A percentile compares a stretch with the other conserved stretches of the same genome.
Evolutionary conservation across 2,329 filamentous ascomycete genomes (phyloP).

Genomic region (Lecanicillium sp.): DNA sequence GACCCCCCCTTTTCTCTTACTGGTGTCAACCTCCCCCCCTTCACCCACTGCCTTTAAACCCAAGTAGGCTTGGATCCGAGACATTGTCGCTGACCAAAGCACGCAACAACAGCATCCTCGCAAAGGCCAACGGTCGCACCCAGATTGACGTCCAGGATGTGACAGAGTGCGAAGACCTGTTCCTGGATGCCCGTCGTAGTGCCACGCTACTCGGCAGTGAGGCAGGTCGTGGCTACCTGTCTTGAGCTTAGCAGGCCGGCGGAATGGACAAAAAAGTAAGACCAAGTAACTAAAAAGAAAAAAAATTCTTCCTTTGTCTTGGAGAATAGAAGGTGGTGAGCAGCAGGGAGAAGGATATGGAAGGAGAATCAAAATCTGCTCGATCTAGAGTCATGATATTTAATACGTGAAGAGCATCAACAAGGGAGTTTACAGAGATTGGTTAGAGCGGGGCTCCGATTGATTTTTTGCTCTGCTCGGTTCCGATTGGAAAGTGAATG

Average conservation of each 20-base stretch:
- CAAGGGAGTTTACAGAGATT: conserved; percentile 1
- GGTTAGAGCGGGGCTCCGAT: not conserved
- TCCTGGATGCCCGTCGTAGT: conserved; percentile 76
- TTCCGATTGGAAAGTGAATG: not conserved
- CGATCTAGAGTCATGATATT: not conserved
- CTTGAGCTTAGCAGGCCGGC: conserved; percentile 33
- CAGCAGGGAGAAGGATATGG: too few relatives aligned
- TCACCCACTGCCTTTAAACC: conserved; percentile 8
- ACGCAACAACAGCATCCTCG: conserved; percentile 62
- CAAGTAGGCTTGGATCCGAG: conserved; percentile 20
- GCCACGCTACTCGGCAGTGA: conserved; percentile 61
- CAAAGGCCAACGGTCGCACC: conserved; percentile 71
- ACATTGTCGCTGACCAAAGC: conserved; percentile 27
- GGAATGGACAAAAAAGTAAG: conserved; percentile 13
- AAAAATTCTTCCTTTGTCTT: not conserved
- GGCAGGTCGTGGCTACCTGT: conserved; percentile 59
- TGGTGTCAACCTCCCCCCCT: conserved; percentile 6
- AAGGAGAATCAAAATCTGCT: not conserved
- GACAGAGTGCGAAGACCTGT: conserved; percentile 74
- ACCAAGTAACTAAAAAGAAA: not conserved
- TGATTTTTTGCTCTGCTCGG: not conserved
- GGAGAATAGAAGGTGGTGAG: not conserved
- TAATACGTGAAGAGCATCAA: conserved; percentile 3
- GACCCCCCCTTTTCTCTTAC: not conserved
- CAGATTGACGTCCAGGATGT: conserved; percentile 75